Evolutionary conservation across 2,329 filamentous ascomycete genomes (phyloP).

Genomic region (Sclerotinia spermophila): DNA sequence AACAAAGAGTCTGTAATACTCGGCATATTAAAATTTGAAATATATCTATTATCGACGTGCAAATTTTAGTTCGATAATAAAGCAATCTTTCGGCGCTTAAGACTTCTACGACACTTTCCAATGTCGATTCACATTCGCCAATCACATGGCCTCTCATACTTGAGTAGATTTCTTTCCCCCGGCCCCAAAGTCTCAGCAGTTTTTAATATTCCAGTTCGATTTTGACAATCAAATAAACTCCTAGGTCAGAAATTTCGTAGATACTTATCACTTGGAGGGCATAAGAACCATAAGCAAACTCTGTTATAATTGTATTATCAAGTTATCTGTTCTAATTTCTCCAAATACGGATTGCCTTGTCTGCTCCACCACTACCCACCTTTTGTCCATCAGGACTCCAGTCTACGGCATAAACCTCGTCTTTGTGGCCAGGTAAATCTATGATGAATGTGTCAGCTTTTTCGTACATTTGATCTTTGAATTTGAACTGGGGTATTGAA

Average conservation of each 20-base stretch:
- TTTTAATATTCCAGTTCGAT: not conserved
- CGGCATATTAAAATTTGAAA: not conserved
- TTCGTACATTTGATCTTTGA: not conserved
- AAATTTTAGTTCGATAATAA: not conserved
- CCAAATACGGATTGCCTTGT: conserved; percentile 73
- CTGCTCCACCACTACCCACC: conserved; percentile 88
- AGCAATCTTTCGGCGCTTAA: not conserved
- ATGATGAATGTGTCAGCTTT: conserved; percentile 37
- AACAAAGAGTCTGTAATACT: not conserved
- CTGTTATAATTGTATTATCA: not conserved
- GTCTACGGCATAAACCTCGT: conserved; percentile 91
- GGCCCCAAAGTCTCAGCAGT: not conserved
- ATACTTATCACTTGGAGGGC: not conserved
- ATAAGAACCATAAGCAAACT: not conserved
- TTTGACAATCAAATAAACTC: not conserved
- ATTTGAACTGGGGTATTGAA: not conserved
- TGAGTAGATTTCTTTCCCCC: not conserved
- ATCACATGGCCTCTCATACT: not conserved
- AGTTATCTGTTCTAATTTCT: conserved; percentile 50
- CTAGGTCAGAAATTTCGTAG: not conserved
- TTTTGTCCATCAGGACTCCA: conserved; percentile 89
- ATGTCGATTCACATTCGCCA: not conserved
- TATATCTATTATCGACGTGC: not conserved
- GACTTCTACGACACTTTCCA: not conserved
- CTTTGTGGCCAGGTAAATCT: conserved; percentile 85